Conservation (phyloP, 495 filamentous ascomycete genomes). For the Terfezia claveryi region DNA sequence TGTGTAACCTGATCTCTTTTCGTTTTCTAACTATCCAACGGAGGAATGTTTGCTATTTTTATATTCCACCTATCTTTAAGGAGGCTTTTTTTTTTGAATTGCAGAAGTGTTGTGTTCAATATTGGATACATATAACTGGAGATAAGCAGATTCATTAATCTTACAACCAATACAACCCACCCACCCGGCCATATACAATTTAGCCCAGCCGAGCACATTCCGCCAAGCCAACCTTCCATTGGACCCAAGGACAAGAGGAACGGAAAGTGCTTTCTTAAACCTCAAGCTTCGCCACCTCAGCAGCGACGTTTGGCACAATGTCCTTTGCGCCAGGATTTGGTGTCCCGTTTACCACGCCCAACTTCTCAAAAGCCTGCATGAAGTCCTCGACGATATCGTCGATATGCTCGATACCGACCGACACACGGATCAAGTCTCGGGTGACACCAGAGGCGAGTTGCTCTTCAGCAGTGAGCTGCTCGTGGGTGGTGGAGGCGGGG, state of each 20-base stretch:
- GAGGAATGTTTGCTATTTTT: too few species aligned
- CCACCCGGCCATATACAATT: too few species aligned
- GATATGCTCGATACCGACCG: slow-evolving; percentile 91
- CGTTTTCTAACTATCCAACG: too few species aligned
- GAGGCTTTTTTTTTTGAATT: too few species aligned
- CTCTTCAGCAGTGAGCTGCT: slow-evolving; percentile 76
- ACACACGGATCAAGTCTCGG: slow-evolving; percentile 87
- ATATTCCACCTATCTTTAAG: too few species aligned
- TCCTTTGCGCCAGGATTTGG: not conserved
- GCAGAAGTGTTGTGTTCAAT: too few species aligned
- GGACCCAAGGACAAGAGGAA: not conserved
- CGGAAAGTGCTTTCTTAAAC: slow-evolving; percentile 5
- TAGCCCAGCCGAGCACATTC: too few species aligned
- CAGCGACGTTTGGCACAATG: not conserved
- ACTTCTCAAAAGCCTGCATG: slow-evolving; percentile 57
- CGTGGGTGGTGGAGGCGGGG: slow-evolving; percentile 89
- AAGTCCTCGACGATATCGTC: slow-evolving; percentile 97
- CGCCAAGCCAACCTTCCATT: too few species aligned
- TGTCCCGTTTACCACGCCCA: slow-evolving; percentile 17
- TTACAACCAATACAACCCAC: too few species aligned
- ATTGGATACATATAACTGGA: too few species aligned
- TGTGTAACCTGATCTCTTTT: too few species aligned
- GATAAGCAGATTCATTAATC: too few species aligned
- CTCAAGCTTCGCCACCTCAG: slow-evolving; percentile 5
- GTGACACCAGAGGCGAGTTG: slow-evolving; percentile 61